phyloP scores from a whole-genome alignment of 1,284 basidiomycete species.

The Melampsora occidentalis region DNA sequence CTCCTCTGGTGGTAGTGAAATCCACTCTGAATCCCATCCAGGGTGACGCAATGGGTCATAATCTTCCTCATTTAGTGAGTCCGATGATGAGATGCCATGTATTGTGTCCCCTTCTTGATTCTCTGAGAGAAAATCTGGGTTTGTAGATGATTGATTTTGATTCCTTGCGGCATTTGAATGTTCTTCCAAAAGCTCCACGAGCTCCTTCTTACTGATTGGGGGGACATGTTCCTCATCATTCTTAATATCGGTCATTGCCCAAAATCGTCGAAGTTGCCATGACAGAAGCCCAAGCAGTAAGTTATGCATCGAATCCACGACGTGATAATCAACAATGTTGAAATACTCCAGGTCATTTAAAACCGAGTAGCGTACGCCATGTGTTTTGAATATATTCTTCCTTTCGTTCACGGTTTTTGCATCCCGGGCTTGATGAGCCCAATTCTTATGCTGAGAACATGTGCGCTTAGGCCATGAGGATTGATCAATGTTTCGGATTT shows the following conservation, averaged over 20 bases:
- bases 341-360: constrained; percentile 28
- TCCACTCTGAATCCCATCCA: constrained; percentile 31
- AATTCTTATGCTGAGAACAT: neutral
- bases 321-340: constrained; percentile 18
- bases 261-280: constrained; percentile 12
- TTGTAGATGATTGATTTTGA: neutral
- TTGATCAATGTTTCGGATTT: constrained; percentile 19
- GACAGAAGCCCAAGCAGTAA: too few species aligned
- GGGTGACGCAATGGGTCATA: neutral
- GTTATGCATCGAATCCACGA: constrained; percentile 26
- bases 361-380: constrained; percentile 21
- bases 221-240: constrained; percentile 6
- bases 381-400: constrained; percentile 1
- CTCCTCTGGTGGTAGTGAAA: constrained; percentile 5
- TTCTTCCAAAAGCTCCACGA: neutral
- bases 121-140: neutral
- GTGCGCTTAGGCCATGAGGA: constrained; percentile 2
- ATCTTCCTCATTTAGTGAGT: too few species aligned
- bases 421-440: constrained; percentile 3
- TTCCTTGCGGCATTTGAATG: neutral
- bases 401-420: neutral
- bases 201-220: neutral
- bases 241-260: constrained; percentile 10
- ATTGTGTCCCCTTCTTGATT: neutral
- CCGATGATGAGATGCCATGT: neutral